Percentiles rank a stretch among this genome's conserved stretches.
phyloP scores from a whole-genome alignment of 371 early-diverging fungal species.

The Mortierella sp. region DNA sequence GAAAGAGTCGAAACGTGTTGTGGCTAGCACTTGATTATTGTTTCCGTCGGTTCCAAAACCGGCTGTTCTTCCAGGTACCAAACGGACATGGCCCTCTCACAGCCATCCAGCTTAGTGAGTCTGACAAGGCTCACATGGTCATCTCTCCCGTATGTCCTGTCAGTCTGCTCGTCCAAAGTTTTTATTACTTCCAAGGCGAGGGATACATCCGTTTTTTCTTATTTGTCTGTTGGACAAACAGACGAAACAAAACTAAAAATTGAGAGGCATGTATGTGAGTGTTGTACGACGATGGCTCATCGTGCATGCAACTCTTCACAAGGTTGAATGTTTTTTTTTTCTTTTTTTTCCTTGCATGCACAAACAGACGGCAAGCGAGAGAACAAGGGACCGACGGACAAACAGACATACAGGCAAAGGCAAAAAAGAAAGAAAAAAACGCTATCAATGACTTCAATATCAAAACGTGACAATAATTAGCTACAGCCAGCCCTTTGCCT shows the following conservation, averaged over 20 bases:
- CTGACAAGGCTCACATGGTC: too few relatives aligned
- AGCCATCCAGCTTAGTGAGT: too few relatives aligned
- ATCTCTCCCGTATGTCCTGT: too few relatives aligned
- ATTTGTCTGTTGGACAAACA: background rate
- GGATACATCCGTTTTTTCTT: background rate
- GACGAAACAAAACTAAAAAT: background rate
- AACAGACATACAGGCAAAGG: background rate
- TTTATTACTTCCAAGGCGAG: background rate
- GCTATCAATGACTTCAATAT: background rate
- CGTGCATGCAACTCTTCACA: constrained; percentile 5
- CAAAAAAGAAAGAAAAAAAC: background rate
- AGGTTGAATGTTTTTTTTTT: background rate
- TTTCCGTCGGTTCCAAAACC: too few relatives aligned
- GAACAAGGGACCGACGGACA: background rate
- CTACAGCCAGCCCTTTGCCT: background rate
- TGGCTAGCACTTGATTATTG: too few relatives aligned
- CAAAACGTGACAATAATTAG: background rate
- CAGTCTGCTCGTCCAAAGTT: too few relatives aligned
- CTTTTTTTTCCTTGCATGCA: constrained; percentile 4
- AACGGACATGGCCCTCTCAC: too few relatives aligned
- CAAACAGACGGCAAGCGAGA: background rate
- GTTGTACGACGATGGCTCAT: constrained; percentile 1
- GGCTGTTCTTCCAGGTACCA: too few relatives aligned
- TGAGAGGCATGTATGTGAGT: background rate
- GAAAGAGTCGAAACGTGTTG: too few relatives aligned